These are phyloP conservation scores for Pseudopyricularia javanii DNA, from an alignment of 2,329 filamentous ascomycete genomes.

Conservation along the genomic window DNA sequence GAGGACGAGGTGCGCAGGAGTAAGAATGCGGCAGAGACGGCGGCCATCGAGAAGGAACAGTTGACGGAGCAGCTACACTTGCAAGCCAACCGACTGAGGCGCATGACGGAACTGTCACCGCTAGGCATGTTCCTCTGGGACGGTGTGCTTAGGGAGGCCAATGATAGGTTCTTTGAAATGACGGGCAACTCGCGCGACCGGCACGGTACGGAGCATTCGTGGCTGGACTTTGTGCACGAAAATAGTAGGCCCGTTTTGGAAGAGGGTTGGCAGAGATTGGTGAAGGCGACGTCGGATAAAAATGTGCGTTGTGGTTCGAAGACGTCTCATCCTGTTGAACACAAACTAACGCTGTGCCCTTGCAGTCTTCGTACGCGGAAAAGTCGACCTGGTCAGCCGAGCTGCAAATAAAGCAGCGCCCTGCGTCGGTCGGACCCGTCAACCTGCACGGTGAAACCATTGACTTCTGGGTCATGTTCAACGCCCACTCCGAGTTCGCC, in stretches of 20 bases:
- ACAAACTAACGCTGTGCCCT: background rate
- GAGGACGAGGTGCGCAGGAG: conserved; percentile 49
- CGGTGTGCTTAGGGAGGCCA: conserved; percentile 27
- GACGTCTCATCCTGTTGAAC: background rate
- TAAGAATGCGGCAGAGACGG: conserved; percentile 19
- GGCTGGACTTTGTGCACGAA: conserved; percentile 24
- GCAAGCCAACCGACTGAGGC: conserved; percentile 20
- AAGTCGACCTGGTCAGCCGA: conserved; percentile 24
- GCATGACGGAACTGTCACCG: conserved; percentile 23
- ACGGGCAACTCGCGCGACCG: conserved; percentile 26
- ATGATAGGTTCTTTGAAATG: conserved; percentile 34
- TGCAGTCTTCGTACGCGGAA: conserved; percentile 8
- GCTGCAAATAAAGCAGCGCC: conserved; percentile 24
- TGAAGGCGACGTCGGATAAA: conserved; percentile 5
- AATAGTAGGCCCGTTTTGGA: conserved; percentile 17
- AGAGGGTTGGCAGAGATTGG: conserved; percentile 24
- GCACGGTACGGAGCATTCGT: conserved; percentile 26
- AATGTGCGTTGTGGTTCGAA: background rate
- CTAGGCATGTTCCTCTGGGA: conserved; percentile 26
- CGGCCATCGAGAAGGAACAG: conserved; percentile 19
- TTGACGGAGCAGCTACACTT: conserved; percentile 20
- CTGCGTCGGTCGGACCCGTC: conserved; percentile 10
- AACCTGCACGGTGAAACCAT: conserved; percentile 23
- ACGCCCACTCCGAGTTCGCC: conserved; percentile 19
- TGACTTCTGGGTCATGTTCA: conserved; percentile 29